A percentile compares a stretch with the other conserved stretches of the same genome.
Evolutionary conservation across 441 rosid species (phyloP).

Genomic region (Mallotus repandus): DNA sequence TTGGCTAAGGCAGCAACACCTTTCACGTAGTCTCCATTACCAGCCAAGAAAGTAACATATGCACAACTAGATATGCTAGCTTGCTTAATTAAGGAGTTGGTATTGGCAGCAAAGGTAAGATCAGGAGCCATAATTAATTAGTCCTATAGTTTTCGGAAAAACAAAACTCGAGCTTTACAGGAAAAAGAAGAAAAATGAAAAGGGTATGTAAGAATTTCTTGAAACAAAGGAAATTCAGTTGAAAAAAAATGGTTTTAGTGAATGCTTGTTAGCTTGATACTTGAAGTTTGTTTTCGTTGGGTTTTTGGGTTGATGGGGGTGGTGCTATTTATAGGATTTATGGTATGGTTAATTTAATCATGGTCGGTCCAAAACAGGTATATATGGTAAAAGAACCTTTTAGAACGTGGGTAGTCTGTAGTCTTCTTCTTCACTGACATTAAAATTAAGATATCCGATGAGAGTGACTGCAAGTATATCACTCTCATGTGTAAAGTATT

Average conservation of each 20-base stretch:
- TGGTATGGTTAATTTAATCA: neutral
- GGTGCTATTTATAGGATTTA: constrained; percentile 10
- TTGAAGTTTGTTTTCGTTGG: neutral
- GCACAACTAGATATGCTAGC: constrained; percentile 40
- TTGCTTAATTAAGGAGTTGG: constrained; percentile 23
- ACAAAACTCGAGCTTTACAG: too few species aligned
- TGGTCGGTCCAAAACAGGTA: neutral
- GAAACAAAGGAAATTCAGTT: too few species aligned
- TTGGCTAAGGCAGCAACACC: constrained; percentile 89
- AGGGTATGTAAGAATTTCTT: neutral
- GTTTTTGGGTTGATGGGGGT: neutral
- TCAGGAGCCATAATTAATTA: constrained; percentile 45
- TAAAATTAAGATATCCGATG: too few species aligned
- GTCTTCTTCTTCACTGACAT: too few species aligned
- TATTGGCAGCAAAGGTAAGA: constrained; percentile 11
- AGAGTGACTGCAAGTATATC: too few species aligned
- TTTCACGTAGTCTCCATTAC: constrained; percentile 68
- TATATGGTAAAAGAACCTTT: too few species aligned
- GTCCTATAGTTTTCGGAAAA: too few species aligned
- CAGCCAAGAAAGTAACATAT: constrained; percentile 76
- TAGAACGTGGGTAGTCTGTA: too few species aligned
- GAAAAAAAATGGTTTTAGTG: neutral
- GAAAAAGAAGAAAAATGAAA: neutral
- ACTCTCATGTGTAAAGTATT: too few species aligned
- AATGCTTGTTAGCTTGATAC: neutral